Base-by-base conservation (phyloP, 306 rosid species). In the Pyrus pyrifolia region DNA sequence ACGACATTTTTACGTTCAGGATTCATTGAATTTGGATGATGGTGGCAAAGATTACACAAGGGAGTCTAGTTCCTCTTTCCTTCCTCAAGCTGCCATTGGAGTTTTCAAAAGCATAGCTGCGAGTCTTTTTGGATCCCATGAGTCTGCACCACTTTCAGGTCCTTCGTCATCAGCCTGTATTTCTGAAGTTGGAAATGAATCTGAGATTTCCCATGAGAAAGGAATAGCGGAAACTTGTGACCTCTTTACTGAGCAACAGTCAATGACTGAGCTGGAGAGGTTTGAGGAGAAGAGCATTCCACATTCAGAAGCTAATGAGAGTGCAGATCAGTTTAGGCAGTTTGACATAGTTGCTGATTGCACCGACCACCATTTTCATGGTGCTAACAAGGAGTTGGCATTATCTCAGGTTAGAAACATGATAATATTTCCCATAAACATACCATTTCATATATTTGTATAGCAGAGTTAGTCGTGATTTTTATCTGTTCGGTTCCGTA, bases 61-160 rank as follows among this genome's bases (percentile, higher is more conserved):
- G 83, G 93, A 89, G 81, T 75, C 83, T 79, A 75, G 86, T 80
- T 81, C 88, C 71, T 91, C 80, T 82, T 81, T 82, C 81, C 78
- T 96, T 86, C 83, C 98, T 72, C 97, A 68, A 82, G 93, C 90
- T 23, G 91, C 93, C 82, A 62, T 92, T 63, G 89, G 86, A 80
- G 85, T 91, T 76, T 84, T 96, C 85, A 85, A 87, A 33, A 87
- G 78, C 85, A 75, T 92, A 30, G 88, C 85, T 71, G 78, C 78
- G 53, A 83, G 87, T 76, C 78, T 96, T 72, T 81, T 89, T 78
- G 89, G 88, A 71, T 82, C 85, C 70, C 69, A 88, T 83, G 88
- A 86, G 27, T 85, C 86, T 74, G 74, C 88, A 73, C 81, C 88
- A 76, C 73, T 77, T 46, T 63, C 83, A 11, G 69, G 68, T 78